Percentiles rank a stretch among this genome's conserved stretches.
phyloP scores from a whole-genome alignment of 495 filamentous ascomycete genomes.

The Cercophora sp. region DNA sequence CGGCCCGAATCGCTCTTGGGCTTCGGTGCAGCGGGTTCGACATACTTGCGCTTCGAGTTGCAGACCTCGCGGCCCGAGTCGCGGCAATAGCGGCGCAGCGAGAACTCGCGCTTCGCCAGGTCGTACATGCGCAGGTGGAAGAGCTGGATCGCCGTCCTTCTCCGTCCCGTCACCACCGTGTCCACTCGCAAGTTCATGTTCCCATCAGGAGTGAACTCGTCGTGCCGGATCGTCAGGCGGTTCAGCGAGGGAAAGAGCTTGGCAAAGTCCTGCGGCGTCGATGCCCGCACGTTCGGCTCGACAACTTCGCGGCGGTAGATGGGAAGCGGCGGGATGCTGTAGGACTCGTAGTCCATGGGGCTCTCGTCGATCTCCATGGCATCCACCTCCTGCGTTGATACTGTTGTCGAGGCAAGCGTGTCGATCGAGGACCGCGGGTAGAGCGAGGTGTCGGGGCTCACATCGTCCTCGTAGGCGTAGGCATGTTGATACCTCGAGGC shows the following conservation, averaged over 20 bases:
- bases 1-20: constrained; percentile 21
- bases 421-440: constrained; percentile 65
- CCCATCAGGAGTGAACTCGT: constrained; percentile 86
- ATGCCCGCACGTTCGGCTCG: constrained; percentile 61
- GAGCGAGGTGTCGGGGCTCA: constrained; percentile 44
- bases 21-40: constrained; percentile 39
- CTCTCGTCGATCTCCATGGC: constrained; percentile 53
- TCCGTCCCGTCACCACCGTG: constrained; percentile 61
- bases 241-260: constrained; percentile 81
- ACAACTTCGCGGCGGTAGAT: constrained; percentile 57
- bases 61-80: constrained; percentile 93
- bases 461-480: constrained; percentile 41
- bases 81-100: constrained; percentile 84
- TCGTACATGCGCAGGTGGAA: constrained; percentile 98
- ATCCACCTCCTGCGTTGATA: constrained; percentile 61
- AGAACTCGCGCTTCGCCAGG: constrained; percentile 79
- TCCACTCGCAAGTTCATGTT: constrained; percentile 97
- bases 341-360: constrained; percentile 34
- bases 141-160: constrained; percentile 67
- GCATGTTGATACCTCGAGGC: constrained; percentile 31
- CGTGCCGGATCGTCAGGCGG: constrained; percentile 79
- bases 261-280: constrained; percentile 80
- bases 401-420: constrained; percentile 73
- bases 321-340: constrained; percentile 49
- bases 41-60: constrained; percentile 71